Base-by-base conservation (phyloP, 2,329 filamentous ascomycete species). In the Talaromyces sp. region DNA sequence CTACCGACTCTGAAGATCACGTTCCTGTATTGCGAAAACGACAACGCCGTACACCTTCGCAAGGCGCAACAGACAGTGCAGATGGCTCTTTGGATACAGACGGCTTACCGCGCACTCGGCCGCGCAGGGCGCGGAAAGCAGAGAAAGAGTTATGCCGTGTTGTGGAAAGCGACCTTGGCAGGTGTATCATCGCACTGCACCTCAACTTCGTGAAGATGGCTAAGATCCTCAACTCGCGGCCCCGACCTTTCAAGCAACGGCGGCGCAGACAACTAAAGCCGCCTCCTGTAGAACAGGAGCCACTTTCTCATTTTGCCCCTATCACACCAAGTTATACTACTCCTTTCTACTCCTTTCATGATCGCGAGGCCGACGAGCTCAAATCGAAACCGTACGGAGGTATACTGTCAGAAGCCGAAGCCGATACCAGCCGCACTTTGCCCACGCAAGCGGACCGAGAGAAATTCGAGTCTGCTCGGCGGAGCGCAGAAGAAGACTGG, bases 301-400 rank as follows among this genome's bases (percentile, higher is more conserved):
- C 73, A 42, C 82, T 81, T 71, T 85, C 82, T 74, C 78, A 86
- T 67, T 86, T 85, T 62, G 80, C 83, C 72, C 88, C 76, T 72
- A 88, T 76, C 78, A 86, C 77, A 75, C 84, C 72, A 71, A 85
- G 69, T 78, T 93, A 91, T 71, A 86, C 86, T 1, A 89, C 92
- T 65, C 90, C 91, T 0, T 93, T 96, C 71, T 93, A 93, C 69
- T 91, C 91, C 0, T 93, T 97, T 67, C 89, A 90, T 65, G 93
- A 97, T 68, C 91, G 90, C 67, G 93, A 97, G 69, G 87, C 87
- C 18, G 93, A 97, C 64, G 93, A 98, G 70, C 81, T 87, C 42
- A 96, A 96, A 74, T 90, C 90, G 57, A 98, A 96, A 73, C 95
- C 95, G 0, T 99, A 98, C 67, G 95, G 95, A 31, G 95, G 95